phyloP scores from a whole-genome alignment of 495 filamentous ascomycete genomes.

The Penicillium argentinense region DNA sequence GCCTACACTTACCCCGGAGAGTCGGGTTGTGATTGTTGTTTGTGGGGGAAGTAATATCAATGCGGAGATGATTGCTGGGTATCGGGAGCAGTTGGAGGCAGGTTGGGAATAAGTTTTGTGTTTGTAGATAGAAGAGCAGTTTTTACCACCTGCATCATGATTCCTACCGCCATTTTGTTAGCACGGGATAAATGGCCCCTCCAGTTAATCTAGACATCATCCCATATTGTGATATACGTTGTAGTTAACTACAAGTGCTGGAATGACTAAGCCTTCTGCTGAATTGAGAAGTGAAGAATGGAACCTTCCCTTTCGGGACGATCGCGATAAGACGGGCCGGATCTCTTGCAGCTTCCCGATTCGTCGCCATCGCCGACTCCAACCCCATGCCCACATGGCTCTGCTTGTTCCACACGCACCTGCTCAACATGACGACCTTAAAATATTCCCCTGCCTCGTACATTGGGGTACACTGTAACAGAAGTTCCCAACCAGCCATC shows the following conservation, averaged over 20 bases:
- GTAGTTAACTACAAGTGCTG: no score
- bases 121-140: no score
- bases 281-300: no score
- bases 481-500: not conserved
- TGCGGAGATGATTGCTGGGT: constrained; percentile 62
- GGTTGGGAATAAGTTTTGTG: constrained; percentile 34
- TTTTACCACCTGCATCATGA: no score
- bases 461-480: not conserved
- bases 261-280: no score
- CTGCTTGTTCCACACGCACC: not conserved
- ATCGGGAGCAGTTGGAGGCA: constrained; percentile 44
- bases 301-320: no score
- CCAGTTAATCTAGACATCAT: no score
- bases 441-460: not conserved
- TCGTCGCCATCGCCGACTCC: constrained; percentile 7
- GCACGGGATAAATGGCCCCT: no score
- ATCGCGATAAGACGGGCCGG: no score
- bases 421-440: not conserved
- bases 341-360: constrained; percentile 20
- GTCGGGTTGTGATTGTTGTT: constrained; percentile 77
- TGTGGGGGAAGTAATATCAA: constrained; percentile 79
- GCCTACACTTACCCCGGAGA: constrained; percentile 48
- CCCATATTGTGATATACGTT: no score
- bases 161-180: no score
- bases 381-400: not conserved